These are phyloP conservation scores for Wickerhamomyces silvicola DNA, from an alignment of 805 yeast species.

Conservation along the genomic window DNA sequence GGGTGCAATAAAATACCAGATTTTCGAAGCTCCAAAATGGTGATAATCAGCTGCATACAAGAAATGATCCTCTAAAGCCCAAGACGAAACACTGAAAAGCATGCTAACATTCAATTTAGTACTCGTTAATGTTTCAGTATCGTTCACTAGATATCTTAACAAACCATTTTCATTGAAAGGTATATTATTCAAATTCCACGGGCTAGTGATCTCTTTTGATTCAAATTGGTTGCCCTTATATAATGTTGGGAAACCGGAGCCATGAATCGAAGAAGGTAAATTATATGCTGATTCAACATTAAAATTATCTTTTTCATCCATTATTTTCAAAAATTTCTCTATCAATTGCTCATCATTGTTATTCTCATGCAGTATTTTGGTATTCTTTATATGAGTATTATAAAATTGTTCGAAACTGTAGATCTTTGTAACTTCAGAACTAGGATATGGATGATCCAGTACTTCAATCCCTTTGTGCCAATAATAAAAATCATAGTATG, in stretches of 20 bases:
- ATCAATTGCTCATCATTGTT: conserved; percentile 19
- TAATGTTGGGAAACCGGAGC: conserved; percentile 28
- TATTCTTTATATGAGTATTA: conserved; percentile 44
- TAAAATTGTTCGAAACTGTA: conserved; percentile 53
- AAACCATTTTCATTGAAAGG: conserved; percentile 45
- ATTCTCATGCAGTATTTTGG: conserved; percentile 13
- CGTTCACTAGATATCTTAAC: conserved; percentile 37
- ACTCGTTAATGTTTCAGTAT: conserved; percentile 33
- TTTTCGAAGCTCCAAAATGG: conserved; percentile 46
- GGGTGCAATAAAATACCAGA: conserved; percentile 63
- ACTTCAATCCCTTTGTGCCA: conserved; percentile 38
- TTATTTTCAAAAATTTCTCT: conserved; percentile 11
- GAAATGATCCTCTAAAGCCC: conserved; percentile 59
- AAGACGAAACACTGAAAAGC: conserved; percentile 47
- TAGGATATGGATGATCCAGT: conserved; percentile 32
- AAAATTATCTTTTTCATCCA: conserved; percentile 27
- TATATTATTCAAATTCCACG: conserved; percentile 56
- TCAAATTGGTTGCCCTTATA: conserved; percentile 15
- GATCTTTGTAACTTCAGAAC: conserved; percentile 39
- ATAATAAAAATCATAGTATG: conserved; percentile 33
- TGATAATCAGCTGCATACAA: conserved; percentile 46
- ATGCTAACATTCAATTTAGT: conserved; percentile 46
- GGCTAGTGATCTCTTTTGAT: conserved; percentile 14
- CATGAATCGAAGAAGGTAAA: conserved; percentile 32
- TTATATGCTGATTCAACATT: conserved; percentile 31